Evolutionary conservation across 148 eudicot species (phyloP).

Genomic region (Arctostaphylos glauca): DNA sequence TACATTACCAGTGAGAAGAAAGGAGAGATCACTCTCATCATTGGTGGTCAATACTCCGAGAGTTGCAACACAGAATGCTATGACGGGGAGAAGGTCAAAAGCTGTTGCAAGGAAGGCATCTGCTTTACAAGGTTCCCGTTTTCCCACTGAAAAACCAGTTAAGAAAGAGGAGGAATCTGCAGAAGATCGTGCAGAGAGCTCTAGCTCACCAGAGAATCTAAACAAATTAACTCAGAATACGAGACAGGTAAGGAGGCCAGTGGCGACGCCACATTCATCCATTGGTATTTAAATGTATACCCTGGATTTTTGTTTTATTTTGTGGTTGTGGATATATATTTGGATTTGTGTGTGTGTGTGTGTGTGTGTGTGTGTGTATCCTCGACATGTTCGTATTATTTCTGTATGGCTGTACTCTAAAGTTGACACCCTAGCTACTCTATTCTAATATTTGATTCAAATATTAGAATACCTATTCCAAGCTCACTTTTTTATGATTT

Average conservation of each 20-base stretch:
- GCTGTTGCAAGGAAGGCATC: constrained; percentile 61
- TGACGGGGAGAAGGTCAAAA: constrained; percentile 82
- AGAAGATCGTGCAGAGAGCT: constrained; percentile 55
- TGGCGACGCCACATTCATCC: background rate
- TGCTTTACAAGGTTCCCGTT: constrained; percentile 46
- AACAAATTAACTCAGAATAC: constrained; percentile 57
- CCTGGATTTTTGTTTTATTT: background rate
- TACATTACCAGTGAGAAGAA: constrained; percentile 70
- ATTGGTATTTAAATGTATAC: background rate
- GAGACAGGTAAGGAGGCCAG: constrained; percentile 59
- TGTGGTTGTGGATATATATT: no score
- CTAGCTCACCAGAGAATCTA: constrained; percentile 75
- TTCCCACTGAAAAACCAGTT: constrained; percentile 53
- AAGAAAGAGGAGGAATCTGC: constrained; percentile 64
- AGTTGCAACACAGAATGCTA: constrained; percentile 61
- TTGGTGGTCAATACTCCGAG: constrained; percentile 82
- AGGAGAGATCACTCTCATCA: constrained; percentile 92
- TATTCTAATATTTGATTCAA: no score
- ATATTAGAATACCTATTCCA: no score
- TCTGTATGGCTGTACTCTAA: no score
- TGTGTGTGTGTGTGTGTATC: no score
- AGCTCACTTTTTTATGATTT: no score
- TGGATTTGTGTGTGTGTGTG: no score
- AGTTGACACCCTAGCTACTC: no score
- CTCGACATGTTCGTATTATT: no score